Base-by-base conservation (phyloP, 1,139 yeast species). In the Groenewaldozyma auringiensis region DNA sequence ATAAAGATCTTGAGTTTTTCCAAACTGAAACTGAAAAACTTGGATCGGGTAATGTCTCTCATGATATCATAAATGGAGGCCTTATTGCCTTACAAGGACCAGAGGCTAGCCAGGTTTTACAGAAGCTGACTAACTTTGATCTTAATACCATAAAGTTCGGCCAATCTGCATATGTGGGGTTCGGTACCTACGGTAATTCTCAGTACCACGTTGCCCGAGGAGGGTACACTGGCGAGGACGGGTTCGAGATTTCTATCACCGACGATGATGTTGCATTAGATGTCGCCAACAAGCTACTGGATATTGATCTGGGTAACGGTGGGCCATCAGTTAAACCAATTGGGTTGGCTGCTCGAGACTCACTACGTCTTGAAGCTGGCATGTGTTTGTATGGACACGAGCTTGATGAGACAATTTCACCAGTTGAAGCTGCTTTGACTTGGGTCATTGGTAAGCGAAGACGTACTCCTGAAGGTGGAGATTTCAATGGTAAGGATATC, bases 201-300 rank as follows among this genome's bases (percentile, higher is more conserved):
- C 55, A 60, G 46, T 62, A 84, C 49, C 95, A 87, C 60, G 74
- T 86, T 29, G 87, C 96, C 8, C 81, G 98, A 66, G 86, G 95
- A 22, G 98, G 98, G 1, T 92, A 92, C 69, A 92, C 98, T 3
- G 98, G 98, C 27, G 98, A 92, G 67, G 98, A 92, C 63, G 98
- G 98, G 1, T 89, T 92, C 64, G 98, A 92, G 52, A 76, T 92
- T 50, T 83, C 95, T 9, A 80, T 92, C 50, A 86, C 92, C 16
- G 74, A 75, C 46, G 68, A 67, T 9, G 63, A 66, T 4, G 78
- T 78, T 43, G 81, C 92, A 2, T 65, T 70, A 42, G 78, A 75
- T 2, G 78, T 92, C 55, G 80, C 94, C 47, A 69, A 75, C 51
- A 69, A 76, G 13, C 67, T 92, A 48, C 66, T 88, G 42, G 75